Percentiles rank a stretch among this genome's conserved stretches.
These are phyloP conservation scores for Quercus rubra DNA, from an alignment of 306 rosid genomes.

Conservation along the genomic window DNA sequence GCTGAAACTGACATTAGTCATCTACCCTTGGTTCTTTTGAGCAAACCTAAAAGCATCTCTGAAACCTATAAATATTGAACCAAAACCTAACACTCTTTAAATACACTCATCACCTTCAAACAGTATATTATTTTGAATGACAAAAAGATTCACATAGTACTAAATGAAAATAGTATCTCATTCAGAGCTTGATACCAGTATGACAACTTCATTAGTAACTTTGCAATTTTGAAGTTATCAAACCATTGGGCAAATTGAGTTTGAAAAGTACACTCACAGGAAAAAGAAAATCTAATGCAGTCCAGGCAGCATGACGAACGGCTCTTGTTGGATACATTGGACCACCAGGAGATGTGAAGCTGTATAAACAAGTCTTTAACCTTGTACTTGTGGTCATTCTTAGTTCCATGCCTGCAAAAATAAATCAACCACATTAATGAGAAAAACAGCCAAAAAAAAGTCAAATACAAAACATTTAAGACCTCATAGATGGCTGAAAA, in stretches of 20 bases:
- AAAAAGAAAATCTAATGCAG: constrained; percentile 79
- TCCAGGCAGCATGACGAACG: constrained; percentile 99
- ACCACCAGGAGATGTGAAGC: constrained; percentile 96
- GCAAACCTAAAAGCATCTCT: neutral
- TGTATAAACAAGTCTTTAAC: constrained; percentile 80
- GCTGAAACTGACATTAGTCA: neutral
- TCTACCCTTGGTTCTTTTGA: neutral
- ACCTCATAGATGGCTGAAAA: constrained; percentile 16
- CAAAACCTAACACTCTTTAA: neutral
- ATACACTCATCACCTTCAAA: neutral
- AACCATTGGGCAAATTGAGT: neutral
- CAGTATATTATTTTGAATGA: neutral
- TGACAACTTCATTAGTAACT: neutral
- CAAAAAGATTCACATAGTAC: neutral
- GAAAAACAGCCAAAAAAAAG: neutral
- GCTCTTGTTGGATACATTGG: constrained; percentile 98
- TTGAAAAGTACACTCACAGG: constrained; percentile 54
- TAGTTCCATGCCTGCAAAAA: constrained; percentile 70
- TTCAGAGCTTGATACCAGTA: neutral
- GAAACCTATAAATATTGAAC: neutral
- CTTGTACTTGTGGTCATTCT: constrained; percentile 93
- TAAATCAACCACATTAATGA: constrained; percentile 9
- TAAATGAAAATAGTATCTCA: neutral
- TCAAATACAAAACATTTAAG: constrained; percentile 18
- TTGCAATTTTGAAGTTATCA: neutral